phyloP scores from a whole-genome alignment of 768 basidiomycete genomes.

The Pisolithus microcarpus region DNA sequence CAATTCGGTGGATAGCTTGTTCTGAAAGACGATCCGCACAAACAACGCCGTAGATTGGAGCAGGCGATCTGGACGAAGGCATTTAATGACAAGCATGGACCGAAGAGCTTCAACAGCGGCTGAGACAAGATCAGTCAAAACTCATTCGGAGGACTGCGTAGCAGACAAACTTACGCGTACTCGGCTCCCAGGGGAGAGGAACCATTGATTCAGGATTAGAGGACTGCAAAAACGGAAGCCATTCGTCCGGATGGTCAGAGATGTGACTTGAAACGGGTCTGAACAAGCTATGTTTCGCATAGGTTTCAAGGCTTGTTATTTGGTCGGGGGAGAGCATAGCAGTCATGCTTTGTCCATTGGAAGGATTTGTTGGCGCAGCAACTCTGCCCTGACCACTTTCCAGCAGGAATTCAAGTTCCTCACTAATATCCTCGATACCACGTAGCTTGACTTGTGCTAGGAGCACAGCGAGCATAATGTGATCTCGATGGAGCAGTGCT shows the following conservation, averaged over 20 bases:
- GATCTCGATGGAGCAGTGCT: slow-evolving; percentile 83
- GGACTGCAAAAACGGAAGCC: slow-evolving; percentile 67
- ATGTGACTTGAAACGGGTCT: slow-evolving; percentile 66
- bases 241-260: slow-evolving; percentile 52
- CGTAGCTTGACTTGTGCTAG: slow-evolving; percentile 85
- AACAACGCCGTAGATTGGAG: slow-evolving; percentile 76
- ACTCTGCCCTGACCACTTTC: slow-evolving; percentile 72
- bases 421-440: slow-evolving; percentile 68
- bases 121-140: slow-evolving; percentile 23
- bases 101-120: slow-evolving; percentile 73
- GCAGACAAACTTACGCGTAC: slow-evolving; percentile 55
- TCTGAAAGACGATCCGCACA: slow-evolving; percentile 68
- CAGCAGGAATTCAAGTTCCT: slow-evolving; percentile 88
- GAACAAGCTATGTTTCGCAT: slow-evolving; percentile 69
- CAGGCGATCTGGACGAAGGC: slow-evolving; percentile 87
- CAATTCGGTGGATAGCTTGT: slow-evolving; percentile 72
- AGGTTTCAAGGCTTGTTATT: slow-evolving; percentile 57
- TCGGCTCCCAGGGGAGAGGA: slow-evolving; percentile 74
- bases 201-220: slow-evolving; percentile 58
- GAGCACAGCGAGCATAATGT: slow-evolving; percentile 84
- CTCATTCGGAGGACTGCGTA: neutral
- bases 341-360: slow-evolving; percentile 33
- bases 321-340: slow-evolving; percentile 60
- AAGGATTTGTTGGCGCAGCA: slow-evolving; percentile 26
- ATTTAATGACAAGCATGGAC: slow-evolving; percentile 75